Evolutionary conservation across 129 eudicot genomes (phyloP).

Genomic region (Saposhnikovia divaricata): DNA sequence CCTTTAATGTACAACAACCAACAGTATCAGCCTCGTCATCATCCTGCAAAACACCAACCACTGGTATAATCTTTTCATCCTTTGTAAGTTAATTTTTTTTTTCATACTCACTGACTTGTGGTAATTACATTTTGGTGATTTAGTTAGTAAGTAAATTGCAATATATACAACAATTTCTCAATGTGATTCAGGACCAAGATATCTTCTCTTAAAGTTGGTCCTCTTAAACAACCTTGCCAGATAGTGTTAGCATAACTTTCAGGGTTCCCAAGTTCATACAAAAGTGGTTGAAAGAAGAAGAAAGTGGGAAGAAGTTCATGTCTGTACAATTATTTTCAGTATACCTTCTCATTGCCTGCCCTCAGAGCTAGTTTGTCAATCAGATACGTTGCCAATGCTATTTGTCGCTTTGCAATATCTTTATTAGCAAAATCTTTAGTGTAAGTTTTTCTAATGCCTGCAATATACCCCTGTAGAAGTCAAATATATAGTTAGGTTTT

Average conservation of each 20-base stretch:
- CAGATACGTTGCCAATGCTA: slow-evolving; percentile 90
- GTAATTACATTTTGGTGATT: too few species aligned
- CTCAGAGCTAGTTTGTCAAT: slow-evolving; percentile 89
- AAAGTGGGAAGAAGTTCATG: background rate
- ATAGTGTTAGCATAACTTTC: background rate
- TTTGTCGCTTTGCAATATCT: slow-evolving; percentile 61
- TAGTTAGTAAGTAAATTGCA: too few species aligned
- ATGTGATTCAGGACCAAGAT: too few species aligned
- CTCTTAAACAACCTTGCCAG: background rate
- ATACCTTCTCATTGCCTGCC: slow-evolving; percentile 95
- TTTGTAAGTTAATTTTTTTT: too few species aligned
- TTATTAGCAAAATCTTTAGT: slow-evolving; percentile 63
- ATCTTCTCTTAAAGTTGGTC: too few species aligned
- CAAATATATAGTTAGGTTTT: background rate
- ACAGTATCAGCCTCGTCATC: too few species aligned
- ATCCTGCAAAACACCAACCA: too few species aligned
- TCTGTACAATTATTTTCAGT: background rate
- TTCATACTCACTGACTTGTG: too few species aligned
- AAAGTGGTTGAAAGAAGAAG: background rate
- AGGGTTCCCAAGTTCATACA: background rate
- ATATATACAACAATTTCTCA: too few species aligned
- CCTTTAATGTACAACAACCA: too few species aligned
- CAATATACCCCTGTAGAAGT: slow-evolving; percentile 52
- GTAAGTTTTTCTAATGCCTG: slow-evolving; percentile 65
- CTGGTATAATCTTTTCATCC: too few species aligned